Evolutionary conservation across 768 basidiomycete species (phyloP).

Genomic region (Rhizopogon roseolus): DNA sequence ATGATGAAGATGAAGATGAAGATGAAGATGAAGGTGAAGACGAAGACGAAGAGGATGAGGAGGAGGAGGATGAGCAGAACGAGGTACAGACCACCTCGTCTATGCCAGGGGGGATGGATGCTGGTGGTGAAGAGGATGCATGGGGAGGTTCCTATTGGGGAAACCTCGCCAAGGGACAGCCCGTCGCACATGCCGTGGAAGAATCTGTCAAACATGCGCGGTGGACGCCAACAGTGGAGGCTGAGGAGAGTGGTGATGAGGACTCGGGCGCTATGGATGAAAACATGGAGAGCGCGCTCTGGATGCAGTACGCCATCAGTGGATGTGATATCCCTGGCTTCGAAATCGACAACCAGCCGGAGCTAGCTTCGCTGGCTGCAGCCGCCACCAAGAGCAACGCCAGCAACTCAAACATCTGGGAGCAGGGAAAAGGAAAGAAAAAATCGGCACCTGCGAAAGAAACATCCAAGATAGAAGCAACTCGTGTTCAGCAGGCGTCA

Average conservation of each 20-base stretch:
- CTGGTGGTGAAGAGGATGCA: neutral
- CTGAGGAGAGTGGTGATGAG: conserved; percentile 21
- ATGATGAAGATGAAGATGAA: conserved; percentile 17
- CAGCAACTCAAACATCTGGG: conserved; percentile 12
- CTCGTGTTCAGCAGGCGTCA: conserved; percentile 19
- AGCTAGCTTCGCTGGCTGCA: neutral
- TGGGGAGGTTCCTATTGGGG: conserved; percentile 19
- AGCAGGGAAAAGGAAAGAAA: conserved; percentile 20
- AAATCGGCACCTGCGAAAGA: conserved; percentile 5
- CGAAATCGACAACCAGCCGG: conserved; percentile 4
- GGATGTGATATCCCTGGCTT: conserved; percentile 17
- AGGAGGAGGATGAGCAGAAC: conserved; percentile 20
- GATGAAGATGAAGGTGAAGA: conserved; percentile 3
- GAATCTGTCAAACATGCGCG: conserved; percentile 13
- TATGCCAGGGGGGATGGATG: neutral
- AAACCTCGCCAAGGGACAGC: conserved; percentile 17
- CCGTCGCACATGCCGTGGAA: conserved; percentile 7
- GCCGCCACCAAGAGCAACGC: conserved; percentile 4
- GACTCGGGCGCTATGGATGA: conserved; percentile 11
- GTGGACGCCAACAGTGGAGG: conserved; percentile 18
- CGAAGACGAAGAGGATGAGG: conserved; percentile 8
- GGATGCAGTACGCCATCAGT: conserved; percentile 27
- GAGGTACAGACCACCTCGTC: conserved; percentile 13
- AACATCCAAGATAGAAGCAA: conserved; percentile 5
- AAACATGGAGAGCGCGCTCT: conserved; percentile 15